Base-by-base conservation (phyloP, 1,284 basidiomycete genomes). In the Mycena citricolor region DNA sequence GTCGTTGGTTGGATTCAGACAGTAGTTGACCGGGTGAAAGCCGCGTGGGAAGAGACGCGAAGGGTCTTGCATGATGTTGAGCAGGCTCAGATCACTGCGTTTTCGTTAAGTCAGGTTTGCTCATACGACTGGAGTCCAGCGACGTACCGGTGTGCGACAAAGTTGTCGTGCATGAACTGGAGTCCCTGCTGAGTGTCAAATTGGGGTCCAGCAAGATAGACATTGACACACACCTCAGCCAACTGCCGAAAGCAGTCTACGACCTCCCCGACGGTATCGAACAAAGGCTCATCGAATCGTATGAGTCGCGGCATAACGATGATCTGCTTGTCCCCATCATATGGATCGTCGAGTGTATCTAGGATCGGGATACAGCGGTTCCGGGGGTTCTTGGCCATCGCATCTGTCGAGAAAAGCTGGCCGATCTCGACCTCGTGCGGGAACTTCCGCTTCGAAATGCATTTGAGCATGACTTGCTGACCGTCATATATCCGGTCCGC, bases 141-240 rank as follows among this genome's bases (percentile, higher is more conserved):
- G 10, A 32, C 31, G n/a, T 4, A 32, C 31, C 31, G 16, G 31
- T 32, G 31, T 14, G 31, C 31, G 10, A 32, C 8, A 8, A 32
- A 32, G n/a, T 32, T 32, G 16, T 32, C 31, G 31, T 32, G 31
- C 3, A 32, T 4, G 31, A 17, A 32, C n/a, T 32, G 31, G 10
- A 32, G 31, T n/a, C 31, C 31, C 31, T 32, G n/a, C n/a, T n/a
- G n/a, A n/a, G n/a, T 10, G 3, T 17, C 10, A 32, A 32, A 5
- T 30, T 13, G 13, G 13, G 13, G 28, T 14, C 20, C 31, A 8
- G 31, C n/a, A 32, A 32, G 11, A 79, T 77, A 2, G 85, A 68
- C 51, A 81, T 73, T 22, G 85, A 81, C 60, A 86, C 77, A 53
- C 83, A 28, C 32, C 32, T 34, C 11, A 42, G 20, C 16, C 10